These are phyloP conservation scores for Uronychia binucleata DNA, from an alignment of 73 alveolate species.

Conservation along the genomic window DNA sequence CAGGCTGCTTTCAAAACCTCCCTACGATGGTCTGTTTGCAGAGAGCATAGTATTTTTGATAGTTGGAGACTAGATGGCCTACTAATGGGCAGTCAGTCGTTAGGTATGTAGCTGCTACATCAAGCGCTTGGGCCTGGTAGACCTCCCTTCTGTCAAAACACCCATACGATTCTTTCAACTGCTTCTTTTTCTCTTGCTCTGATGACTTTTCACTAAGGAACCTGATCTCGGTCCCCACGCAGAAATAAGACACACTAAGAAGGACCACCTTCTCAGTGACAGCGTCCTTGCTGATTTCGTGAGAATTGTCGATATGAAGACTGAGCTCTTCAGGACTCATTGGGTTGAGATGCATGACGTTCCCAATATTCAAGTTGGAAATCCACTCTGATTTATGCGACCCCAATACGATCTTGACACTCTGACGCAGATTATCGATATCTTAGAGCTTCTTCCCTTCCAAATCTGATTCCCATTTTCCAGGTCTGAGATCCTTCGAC, in stretches of 20 bases:
- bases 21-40: conserved; percentile 1
- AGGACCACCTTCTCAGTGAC: conserved; percentile 71
- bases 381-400: conserved; percentile 63
- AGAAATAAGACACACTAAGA: conserved; percentile 43
- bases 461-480: too few species aligned
- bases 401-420: background rate
- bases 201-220: conserved; percentile 20
- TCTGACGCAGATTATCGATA: background rate
- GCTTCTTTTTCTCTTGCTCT: background rate
- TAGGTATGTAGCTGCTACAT: conserved; percentile 42
- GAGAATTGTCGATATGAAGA: conserved; percentile 63
- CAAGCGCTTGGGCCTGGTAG: conserved; percentile 69
- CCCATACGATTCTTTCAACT: background rate
- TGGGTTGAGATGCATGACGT: conserved; percentile 74
- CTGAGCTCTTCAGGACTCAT: conserved; percentile 72
- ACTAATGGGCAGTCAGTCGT: conserved; percentile 70
- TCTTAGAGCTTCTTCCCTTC: background rate
- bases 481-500: too few species aligned
- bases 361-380: conserved; percentile 65
- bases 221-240: conserved; percentile 45
- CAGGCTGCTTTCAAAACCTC: conserved; percentile 1
- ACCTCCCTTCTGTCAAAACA: conserved; percentile 42
- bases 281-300: conserved; percentile 76
- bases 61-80: conserved; percentile 53
- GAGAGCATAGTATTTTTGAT: conserved; percentile 52